Evolutionary conservation across 1,284 basidiomycete genomes (phyloP).

Genomic region (Somion occarium): DNA sequence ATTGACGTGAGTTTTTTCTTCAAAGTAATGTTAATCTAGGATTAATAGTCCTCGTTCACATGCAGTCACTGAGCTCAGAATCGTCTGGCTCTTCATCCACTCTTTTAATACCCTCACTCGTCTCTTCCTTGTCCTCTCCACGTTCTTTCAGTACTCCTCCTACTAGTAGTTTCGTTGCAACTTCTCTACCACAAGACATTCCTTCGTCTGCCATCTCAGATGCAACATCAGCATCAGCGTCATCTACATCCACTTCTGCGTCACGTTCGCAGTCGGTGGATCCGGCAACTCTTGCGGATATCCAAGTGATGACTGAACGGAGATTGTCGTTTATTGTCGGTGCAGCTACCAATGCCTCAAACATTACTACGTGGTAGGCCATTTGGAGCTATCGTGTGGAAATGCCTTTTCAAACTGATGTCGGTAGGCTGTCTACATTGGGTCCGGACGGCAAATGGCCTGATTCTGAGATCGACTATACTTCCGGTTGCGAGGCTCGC

Average conservation of each 20-base stretch:
- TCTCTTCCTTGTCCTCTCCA: background rate
- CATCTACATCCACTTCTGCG: background rate
- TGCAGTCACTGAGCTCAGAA: background rate
- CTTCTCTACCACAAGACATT: too few species aligned
- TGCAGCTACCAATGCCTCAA: conserved; percentile 10
- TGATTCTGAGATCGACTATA: conserved; percentile 49
- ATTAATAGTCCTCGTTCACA: too few species aligned
- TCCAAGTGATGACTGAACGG: conserved; percentile 18
- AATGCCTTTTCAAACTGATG: background rate
- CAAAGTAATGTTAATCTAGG: too few species aligned
- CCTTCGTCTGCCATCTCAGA: background rate
- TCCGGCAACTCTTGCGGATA: conserved; percentile 12
- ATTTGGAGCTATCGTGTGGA: background rate
- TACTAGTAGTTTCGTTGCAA: background rate
- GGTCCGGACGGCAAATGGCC: conserved; percentile 52
- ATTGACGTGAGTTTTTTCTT: background rate
- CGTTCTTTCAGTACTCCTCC: background rate
- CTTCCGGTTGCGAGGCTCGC: conserved; percentile 51
- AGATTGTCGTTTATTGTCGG: conserved; percentile 19
- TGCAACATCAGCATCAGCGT: background rate
- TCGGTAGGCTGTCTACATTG: conserved; percentile 38
- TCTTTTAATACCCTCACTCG: background rate
- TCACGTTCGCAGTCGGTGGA: background rate
- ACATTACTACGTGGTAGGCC: conserved; percentile 18
- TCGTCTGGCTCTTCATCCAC: background rate